Evolutionary conservation across 1,284 basidiomycete species (phyloP).

Genomic region (Pascua guehoae): DNA sequence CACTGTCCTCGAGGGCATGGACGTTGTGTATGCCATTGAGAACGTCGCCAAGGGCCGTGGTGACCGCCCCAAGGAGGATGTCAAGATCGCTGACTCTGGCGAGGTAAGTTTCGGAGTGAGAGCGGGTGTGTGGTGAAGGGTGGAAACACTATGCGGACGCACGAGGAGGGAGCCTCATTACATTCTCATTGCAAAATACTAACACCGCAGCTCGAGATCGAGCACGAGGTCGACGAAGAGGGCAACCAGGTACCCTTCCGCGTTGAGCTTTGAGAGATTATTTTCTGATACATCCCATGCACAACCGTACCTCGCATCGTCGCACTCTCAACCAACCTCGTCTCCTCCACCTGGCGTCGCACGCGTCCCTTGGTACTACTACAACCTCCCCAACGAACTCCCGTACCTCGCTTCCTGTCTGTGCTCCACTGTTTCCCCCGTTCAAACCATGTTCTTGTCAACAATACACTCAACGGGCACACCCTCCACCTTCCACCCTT

Average conservation of each 20-base stretch:
- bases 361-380: too few species aligned
- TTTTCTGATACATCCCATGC: conserved; percentile 19
- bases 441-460: not conserved
- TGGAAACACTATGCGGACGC: too few species aligned
- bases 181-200: not conserved
- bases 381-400: not conserved
- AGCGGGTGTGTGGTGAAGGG: not conserved
- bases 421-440: not conserved
- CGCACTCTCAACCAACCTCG: not conserved
- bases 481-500: not conserved
- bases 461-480: not conserved
- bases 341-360: too few species aligned
- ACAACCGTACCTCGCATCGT: conserved; percentile 3
- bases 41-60: conserved; percentile 59
- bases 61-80: conserved; percentile 67
- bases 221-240: conserved; percentile 59
- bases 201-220: conserved; percentile 59
- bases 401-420: not conserved
- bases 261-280: conserved; percentile 69
- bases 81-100: conserved; percentile 74
- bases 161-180: too few species aligned
- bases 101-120: conserved; percentile 58
- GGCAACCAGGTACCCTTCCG: conserved; percentile 86
- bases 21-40: conserved; percentile 73
- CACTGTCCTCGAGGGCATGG: conserved; percentile 83